Evolutionary conservation across 495 filamentous ascomycete species (phyloP), one percentile per base, ranked within the genome.

Genomic region (Ramalina intermedia): DNA sequence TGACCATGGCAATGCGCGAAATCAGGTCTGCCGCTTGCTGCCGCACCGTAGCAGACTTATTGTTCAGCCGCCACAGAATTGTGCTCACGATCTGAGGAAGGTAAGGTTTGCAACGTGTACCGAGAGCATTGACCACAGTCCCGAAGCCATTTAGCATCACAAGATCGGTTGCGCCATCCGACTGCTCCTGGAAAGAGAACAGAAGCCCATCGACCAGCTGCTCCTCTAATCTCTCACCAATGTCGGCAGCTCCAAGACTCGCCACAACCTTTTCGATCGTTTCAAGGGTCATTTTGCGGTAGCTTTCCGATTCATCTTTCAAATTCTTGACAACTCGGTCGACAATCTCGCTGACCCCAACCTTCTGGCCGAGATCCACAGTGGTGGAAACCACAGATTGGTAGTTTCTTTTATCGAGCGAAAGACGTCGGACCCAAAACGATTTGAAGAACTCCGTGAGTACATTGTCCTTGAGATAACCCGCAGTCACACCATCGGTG

Each of bases 61-160:
- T 96, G 75, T 96, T 96, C 45, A 99, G 67, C 17, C 93, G 75
- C 87, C 87, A 95, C n/a, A 96, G 78, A 58, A 99, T 93, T 18
- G 90, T 95, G 61, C 79, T 85, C 63, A 93, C 87, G 50, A 96
- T 95, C 66, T 96, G 93, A 0, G 90, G 89, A 0, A 96, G 76
- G 60, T 96, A 99, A 7, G 88, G 84, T 71, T 96, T 96, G 75
- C 87, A 93, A 50, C 93, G 82, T 14, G 82, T 87, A 44, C 90
- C 86, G 4, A 99, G 76, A 12, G 93, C 88, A 64, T 96, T 96
- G 24, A 99, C 87, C 26, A 95, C 89, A 4, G 93, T 96, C 41
- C 91, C 93, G 57, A 99, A 96, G n/a, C 93, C 93, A 63, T 99
- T 96, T 47, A 99, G 71, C 71, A 99, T 88, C 44, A 96, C 78